phyloP scores from a whole-genome alignment of 148 eudicot genomes.

The Vaccinium corymbosum region DNA sequence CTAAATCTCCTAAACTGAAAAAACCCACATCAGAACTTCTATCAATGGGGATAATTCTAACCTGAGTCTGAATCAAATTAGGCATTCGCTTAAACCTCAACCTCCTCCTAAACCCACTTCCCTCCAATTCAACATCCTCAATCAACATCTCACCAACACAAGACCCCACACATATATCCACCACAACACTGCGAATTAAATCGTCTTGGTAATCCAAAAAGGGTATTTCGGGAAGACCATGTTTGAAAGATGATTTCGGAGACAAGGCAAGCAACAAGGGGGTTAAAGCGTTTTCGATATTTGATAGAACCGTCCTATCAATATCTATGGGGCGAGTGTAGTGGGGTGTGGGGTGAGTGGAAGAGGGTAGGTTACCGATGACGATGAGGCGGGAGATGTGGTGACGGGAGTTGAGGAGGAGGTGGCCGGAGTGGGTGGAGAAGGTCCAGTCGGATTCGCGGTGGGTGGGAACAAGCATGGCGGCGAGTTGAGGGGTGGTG shows the following conservation, averaged over 20 bases:
- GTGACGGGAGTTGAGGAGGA: slow-evolving; percentile 43
- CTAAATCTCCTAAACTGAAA: slow-evolving; percentile 22
- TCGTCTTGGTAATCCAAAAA: slow-evolving; percentile 67
- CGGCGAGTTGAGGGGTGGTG: slow-evolving; percentile 37
- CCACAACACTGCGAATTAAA: slow-evolving; percentile 41
- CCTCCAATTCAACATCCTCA: slow-evolving; percentile 70
- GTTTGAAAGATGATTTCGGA: slow-evolving; percentile 37
- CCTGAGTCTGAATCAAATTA: slow-evolving; percentile 70
- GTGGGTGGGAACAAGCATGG: slow-evolving; percentile 65
- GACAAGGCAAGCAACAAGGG: slow-evolving; percentile 48
- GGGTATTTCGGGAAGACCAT: slow-evolving; percentile 37
- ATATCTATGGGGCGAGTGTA: slow-evolving; percentile 21
- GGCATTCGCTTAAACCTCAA: slow-evolving; percentile 96
- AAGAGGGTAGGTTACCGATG: slow-evolving; percentile 38
- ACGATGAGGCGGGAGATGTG: slow-evolving; percentile 67
- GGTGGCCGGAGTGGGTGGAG: slow-evolving; percentile 67
- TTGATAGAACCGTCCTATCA: slow-evolving; percentile 4
- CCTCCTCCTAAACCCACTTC: slow-evolving; percentile 61
- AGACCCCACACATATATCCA: slow-evolving; percentile 47
- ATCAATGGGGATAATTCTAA: slow-evolving; percentile 38
- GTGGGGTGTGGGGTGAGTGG: slow-evolving; percentile 17
- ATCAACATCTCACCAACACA: slow-evolving; percentile 74
- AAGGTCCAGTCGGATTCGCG: slow-evolving; percentile 87
- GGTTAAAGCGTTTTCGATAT: slow-evolving; percentile 28
- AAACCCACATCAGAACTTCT: slow-evolving; percentile 10